Base-by-base conservation (phyloP, 2,329 filamentous ascomycete genomes). In the Botrytis cinerea region DNA sequence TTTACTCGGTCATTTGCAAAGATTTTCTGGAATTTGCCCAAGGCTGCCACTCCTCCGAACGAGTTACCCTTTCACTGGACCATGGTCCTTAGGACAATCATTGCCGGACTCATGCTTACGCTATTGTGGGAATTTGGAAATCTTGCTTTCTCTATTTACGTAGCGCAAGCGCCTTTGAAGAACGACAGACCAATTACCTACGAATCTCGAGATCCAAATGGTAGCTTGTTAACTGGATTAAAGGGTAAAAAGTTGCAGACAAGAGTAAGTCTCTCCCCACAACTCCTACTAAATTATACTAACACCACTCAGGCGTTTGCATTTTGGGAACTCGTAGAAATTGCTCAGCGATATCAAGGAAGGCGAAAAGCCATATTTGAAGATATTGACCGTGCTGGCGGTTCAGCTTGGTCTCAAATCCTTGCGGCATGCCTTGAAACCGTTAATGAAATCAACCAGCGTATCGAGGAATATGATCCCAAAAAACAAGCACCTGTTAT, bases 161-260 rank as follows among this genome's bases (percentile, higher is more conserved):
- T 97, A 79, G 89, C 91, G 40, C 91, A 92, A 81, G 90, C 92
- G 78, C 95, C 95, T 0, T 81, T 97, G 71, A 97, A 97, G 84
- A 93, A 93, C 77, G 91, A 88, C n/a, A 88, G 91, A 78, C 94
- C 95, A 6, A 87, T 98, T 73, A 97, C 94, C 0, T 88, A 88
- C 28, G 93, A 95, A 77, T 93, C 94, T 25, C 96, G 93, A 80
- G 95, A 98, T 81, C 93, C 95, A 0, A 98, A 97, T 79, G 94
- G 94, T 51, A 97, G 93, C 80, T 85, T 98, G 43, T 82, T 98
- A 67, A 94, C 91, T 73, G 95, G 95, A 0, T 82, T 98, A 63
- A 95, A 91, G 81, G 91, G 91, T 76, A 96, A 94, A 83, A 96
- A 95, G 81, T 86, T 93, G 14, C 86, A 93, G 16, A 90, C 93